A percentile compares a stretch with the other conserved stretches of the same genome.
Conservation (phyloP, 441 rosid genomes). For the Jatropha podagrica region DNA sequence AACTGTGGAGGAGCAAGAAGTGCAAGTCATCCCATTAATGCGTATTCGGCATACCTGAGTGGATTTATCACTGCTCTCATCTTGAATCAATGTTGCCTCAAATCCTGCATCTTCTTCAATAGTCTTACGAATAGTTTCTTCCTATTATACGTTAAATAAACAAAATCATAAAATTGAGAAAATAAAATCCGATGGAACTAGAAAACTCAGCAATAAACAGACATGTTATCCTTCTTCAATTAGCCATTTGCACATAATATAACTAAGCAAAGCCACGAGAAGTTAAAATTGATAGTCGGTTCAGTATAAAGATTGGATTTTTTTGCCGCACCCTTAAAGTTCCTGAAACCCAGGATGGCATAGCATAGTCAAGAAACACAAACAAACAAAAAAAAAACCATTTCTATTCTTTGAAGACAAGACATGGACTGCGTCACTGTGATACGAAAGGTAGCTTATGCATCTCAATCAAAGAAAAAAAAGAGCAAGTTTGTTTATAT, state of each 20-base stretch:
- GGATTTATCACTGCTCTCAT: conserved; percentile 49
- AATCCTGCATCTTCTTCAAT: conserved; percentile 86
- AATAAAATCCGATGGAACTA: background rate
- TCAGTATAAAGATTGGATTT: background rate
- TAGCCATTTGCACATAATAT: background rate
- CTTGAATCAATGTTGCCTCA: conserved; percentile 57
- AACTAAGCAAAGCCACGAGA: background rate
- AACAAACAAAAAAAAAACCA: background rate
- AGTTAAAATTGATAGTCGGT: no score
- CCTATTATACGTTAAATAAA: conserved; percentile 32
- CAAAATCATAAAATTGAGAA: background rate
- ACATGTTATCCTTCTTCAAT: background rate
- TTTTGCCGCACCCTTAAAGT: background rate
- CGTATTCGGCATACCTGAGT: conserved; percentile 66
- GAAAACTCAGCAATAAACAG: background rate
- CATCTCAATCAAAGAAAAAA: no score
- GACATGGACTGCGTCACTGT: no score
- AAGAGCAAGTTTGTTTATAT: no score
- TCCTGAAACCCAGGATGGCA: background rate
- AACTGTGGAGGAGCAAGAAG: conserved; percentile 72
- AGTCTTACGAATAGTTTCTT: conserved; percentile 71
- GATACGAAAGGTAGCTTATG: no score
- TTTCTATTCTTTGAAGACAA: background rate
- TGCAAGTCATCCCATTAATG: conserved; percentile 85
- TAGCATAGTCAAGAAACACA: background rate